Percentiles rank a stretch among this genome's conserved stretches.
phyloP scores from a whole-genome alignment of 192 early-diverging fungal species.

The Paraglomus occultum region DNA sequence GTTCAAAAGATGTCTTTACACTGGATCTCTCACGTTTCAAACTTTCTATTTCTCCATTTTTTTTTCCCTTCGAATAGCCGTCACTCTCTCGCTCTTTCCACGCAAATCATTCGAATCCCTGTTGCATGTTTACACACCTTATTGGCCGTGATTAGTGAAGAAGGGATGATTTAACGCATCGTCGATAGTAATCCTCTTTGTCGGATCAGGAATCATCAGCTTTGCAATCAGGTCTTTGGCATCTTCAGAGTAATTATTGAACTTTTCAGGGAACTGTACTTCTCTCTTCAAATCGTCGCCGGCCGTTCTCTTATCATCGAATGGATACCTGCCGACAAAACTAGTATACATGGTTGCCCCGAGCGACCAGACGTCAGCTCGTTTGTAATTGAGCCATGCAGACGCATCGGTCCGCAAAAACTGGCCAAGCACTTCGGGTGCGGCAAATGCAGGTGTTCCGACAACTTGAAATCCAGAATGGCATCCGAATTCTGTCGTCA shows the following conservation, averaged over 20 bases:
- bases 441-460: constrained; percentile 26
- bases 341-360: constrained; percentile 9
- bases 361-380: constrained; percentile 26
- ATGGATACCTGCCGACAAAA: constrained; percentile 21
- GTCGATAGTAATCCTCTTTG: constrained; percentile 17
- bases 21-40: too few relatives aligned
- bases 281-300: neutral
- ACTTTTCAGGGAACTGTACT: constrained; percentile 14
- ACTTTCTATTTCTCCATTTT: too few relatives aligned
- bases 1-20: too few relatives aligned
- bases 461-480: constrained; percentile 27
- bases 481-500: constrained; percentile 21
- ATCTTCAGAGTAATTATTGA: constrained; percentile 4
- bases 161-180: constrained; percentile 23
- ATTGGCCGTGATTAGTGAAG: neutral
- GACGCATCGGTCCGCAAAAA: constrained; percentile 13
- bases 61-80: too few relatives aligned
- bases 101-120: too few relatives aligned
- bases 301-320: constrained; percentile 10
- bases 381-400: constrained; percentile 28
- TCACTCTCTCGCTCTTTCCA: too few relatives aligned
- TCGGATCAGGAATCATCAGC: constrained; percentile 4
- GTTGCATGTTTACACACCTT: too few relatives aligned
- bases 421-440: constrained; percentile 25
- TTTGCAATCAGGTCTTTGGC: constrained; percentile 19